A percentile compares a stretch with the other conserved stretches of the same genome.
Evolutionary conservation across 176 grass and related monocot genomes (phyloP).

Genomic region (Microstegium vimineum): DNA sequence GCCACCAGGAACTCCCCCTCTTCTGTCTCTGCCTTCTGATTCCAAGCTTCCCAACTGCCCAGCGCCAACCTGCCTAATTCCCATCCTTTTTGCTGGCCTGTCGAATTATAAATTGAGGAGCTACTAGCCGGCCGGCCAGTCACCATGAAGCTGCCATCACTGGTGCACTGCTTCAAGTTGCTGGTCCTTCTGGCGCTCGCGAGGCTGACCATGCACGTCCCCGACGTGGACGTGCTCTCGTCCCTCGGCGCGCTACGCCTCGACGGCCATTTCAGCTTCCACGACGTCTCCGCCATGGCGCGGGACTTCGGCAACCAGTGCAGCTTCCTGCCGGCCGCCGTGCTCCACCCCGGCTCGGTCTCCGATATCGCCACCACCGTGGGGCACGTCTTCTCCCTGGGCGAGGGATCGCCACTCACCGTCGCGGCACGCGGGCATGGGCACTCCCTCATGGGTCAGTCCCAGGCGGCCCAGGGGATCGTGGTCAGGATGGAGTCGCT

Average conservation of each 20-base stretch:
- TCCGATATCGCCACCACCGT: slow-evolving; percentile 56
- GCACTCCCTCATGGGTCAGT: slow-evolving; percentile 85
- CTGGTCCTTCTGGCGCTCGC: slow-evolving; percentile 55
- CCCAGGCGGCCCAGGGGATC: slow-evolving; percentile 66
- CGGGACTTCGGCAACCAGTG: slow-evolving; percentile 73
- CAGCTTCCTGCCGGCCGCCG: slow-evolving; percentile 50
- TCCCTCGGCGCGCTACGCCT: slow-evolving; percentile 43
- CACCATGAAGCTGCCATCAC: slow-evolving; percentile 41
- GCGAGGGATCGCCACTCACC: slow-evolving; percentile 48
- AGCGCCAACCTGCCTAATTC: slow-evolving; percentile 48
- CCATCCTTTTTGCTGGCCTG: not conserved
- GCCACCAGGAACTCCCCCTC: not conserved
- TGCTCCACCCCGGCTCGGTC: slow-evolving; percentile 58
- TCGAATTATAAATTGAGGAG: not conserved
- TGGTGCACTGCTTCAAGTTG: slow-evolving; percentile 53
- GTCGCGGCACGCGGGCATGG: slow-evolving; percentile 75
- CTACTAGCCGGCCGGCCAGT: not conserved
- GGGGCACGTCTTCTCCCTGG: slow-evolving; percentile 44
- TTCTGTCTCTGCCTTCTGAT: not conserved
- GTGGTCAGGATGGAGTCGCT: slow-evolving; percentile 71
- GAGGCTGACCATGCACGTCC: slow-evolving; percentile 77
- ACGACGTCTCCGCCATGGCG: slow-evolving; percentile 48
- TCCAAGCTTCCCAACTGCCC: slow-evolving; percentile 20
- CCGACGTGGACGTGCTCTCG: slow-evolving; percentile 44
- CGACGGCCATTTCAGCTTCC: slow-evolving; percentile 55